Evolutionary conservation across 805 yeast species (phyloP), one percentile per base, ranked within the genome.

Genomic region (Yarrowia phangngaensis): DNA sequence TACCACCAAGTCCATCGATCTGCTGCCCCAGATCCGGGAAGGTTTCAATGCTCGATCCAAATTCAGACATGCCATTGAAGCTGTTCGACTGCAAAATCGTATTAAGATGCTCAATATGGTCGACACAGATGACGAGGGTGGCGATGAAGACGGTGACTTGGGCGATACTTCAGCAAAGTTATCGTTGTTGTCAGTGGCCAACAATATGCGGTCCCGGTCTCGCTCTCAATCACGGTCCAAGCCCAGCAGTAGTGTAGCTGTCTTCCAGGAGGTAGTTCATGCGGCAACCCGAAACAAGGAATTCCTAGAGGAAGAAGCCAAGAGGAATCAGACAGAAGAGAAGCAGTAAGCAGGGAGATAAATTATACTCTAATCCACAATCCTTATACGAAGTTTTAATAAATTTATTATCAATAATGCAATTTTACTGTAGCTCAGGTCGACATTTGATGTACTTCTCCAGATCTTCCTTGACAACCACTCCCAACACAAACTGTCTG

Each of bases 41-140:
- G 86, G 85, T 33, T 84, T 87, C 73, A 79, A 82, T 61, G 94
- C 95, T 23, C 86, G 84, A 61, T 73, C 76, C 59, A 88, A 84
- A 65, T 80, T 92, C 69, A 79, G 81, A 59, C 84, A 82, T 57
- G 97, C 92, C 28, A 82, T 86, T 58, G 92, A 87, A 63, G 71
- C 86, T 60, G 89, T 90, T 46, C 79, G 79, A 58, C 76, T 90
- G 66, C 79, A 83, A 59, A 88, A 88, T 65, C 76, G 84, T 63
- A 79, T 90, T 63, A 71, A 76, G 59, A 80, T 81, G 56, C 74
- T 90, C 61, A 79, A 72, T 51, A 58, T 79, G 56, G 84, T 65
- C 27, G 67, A 58, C 53, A 59, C 56, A 15, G 62, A 76, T 59
- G 73, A 71, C 40, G 79, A 73, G 24, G 78, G 72, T 23, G 84